Evolutionary conservation across 345 rosid genomes (phyloP), one percentile per base, ranked within the genome.

Genomic region (Odontarrhena argentea): DNA sequence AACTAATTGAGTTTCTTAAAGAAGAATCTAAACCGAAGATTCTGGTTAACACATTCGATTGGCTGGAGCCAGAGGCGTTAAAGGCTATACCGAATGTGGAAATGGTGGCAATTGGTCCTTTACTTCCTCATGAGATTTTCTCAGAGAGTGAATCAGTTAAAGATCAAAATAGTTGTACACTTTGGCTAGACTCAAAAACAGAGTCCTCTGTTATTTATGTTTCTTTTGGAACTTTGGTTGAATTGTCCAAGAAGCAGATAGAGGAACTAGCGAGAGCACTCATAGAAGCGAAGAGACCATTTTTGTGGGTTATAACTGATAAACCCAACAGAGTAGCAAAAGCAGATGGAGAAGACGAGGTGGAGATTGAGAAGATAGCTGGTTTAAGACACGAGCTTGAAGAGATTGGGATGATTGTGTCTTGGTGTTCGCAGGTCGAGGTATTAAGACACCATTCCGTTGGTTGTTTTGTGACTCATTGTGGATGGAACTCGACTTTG

Each of bases 401-500:
- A 48, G 37, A 80, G n/a, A 55, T 65, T 65, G 92, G 92, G 48
- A 73, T 72, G 82, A 73, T 86, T 30, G 85, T 88, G 8, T 53
- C 83, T 0, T 88, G 96, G 96, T 86, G 96, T 57, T 70, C 77
- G 0, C 96, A 88, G 58, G 61, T 79, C 2, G 81, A 84, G 62
- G 87, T 88, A 13, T 60, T 88, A 25, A 80, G 84, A 9, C 84
- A 88, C 55, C 44, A 51, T 3, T 14, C 92, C 5, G 25, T 83
- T 1, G 92, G 90, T 9, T 88, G 90, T 68, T 88, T 86, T 9
- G 32, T 88, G 32, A 79, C 80, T n/a, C 96, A 88, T 57, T 84
- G 91, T 46, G 96, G 96, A 3, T 88, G 96, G 96, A 88, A 70
- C 74, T 88, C 96, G 1, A 88, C 86, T 1, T 2, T 83, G 30